phyloP scores from a whole-genome alignment of 163 green algal species.

The Prototheca wickerhamii region DNA sequence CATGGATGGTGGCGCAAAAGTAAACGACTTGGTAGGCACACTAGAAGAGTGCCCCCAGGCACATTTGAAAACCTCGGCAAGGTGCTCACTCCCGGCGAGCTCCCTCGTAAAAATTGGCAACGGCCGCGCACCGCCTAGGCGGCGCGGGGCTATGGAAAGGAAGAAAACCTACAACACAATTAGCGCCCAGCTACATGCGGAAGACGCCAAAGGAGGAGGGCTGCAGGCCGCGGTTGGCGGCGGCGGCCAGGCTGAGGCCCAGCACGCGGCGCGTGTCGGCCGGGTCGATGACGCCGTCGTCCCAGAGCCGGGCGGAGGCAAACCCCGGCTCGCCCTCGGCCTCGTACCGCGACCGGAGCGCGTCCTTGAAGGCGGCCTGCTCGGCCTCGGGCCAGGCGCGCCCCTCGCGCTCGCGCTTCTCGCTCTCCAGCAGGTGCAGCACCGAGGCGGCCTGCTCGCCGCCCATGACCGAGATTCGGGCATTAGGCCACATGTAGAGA shows the following conservation, averaged over 20 bases:
- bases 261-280: conserved; percentile 73
- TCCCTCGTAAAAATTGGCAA: too few relatives aligned
- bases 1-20: too few relatives aligned
- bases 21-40: too few relatives aligned
- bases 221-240: conserved; percentile 19
- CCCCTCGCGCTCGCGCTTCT: conserved; percentile 55
- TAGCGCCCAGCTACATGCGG: conserved; percentile 33
- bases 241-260: conserved; percentile 54
- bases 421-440: conserved; percentile 68
- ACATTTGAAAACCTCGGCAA: too few relatives aligned
- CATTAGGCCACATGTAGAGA: conserved; percentile 90
- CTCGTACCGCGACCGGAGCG: conserved; percentile 62
- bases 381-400: conserved; percentile 54
- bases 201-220: conserved; percentile 27
- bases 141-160: too few relatives aligned
- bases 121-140: too few relatives aligned
- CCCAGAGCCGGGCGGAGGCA: conserved; percentile 80
- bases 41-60: too few relatives aligned
- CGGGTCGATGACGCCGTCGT: conserved; percentile 89
- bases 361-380: conserved; percentile 58
- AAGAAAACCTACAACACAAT: too few relatives aligned
- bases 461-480: conserved; percentile 85
- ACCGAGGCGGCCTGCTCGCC: conserved; percentile 83
- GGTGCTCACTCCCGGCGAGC: too few relatives aligned
- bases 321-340: conserved; percentile 62